Evolutionary conservation across 2,329 filamentous ascomycete genomes (phyloP).

Genomic region (Alternaria brassicicola): DNA sequence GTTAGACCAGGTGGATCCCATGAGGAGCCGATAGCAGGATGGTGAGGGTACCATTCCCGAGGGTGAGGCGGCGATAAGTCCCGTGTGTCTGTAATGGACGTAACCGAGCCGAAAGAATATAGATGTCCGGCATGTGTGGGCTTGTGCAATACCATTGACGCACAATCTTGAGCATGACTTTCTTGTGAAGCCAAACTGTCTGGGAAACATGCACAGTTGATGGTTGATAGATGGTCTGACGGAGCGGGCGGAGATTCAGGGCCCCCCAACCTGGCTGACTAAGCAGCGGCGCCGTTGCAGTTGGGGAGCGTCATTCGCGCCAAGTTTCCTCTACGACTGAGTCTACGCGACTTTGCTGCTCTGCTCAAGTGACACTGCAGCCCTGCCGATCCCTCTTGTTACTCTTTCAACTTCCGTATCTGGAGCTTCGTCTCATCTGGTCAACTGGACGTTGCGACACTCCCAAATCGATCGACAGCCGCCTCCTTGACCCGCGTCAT

Average conservation of each 20-base stretch:
- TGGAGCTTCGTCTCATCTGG: not conserved
- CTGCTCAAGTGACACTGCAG: constrained; percentile 15
- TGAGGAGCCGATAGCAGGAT: not conserved
- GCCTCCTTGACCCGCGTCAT: constrained; percentile 5
- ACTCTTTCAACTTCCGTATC: not conserved
- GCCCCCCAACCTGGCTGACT: constrained; percentile 11
- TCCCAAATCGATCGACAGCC: not conserved
- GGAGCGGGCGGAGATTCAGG: not conserved
- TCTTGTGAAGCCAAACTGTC: not conserved
- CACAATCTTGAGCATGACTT: not conserved
- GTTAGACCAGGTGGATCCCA: not conserved
- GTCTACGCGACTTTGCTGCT: constrained; percentile 24
- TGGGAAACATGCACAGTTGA: not conserved
- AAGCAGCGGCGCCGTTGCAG: constrained; percentile 15
- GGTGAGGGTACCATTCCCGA: not conserved
- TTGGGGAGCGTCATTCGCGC: constrained; percentile 22
- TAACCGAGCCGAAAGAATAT: not conserved
- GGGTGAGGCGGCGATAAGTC: not conserved
- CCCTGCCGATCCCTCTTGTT: constrained; percentile 1
- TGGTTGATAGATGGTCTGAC: not conserved
- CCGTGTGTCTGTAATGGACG: not conserved
- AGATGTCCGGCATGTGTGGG: not conserved
- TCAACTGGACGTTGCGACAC: constrained; percentile 5
- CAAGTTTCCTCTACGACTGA: constrained; percentile 15
- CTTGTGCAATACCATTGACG: not conserved